Evolutionary conservation across 306 rosid species (phyloP).

Genomic region (Morella rubra): DNA sequence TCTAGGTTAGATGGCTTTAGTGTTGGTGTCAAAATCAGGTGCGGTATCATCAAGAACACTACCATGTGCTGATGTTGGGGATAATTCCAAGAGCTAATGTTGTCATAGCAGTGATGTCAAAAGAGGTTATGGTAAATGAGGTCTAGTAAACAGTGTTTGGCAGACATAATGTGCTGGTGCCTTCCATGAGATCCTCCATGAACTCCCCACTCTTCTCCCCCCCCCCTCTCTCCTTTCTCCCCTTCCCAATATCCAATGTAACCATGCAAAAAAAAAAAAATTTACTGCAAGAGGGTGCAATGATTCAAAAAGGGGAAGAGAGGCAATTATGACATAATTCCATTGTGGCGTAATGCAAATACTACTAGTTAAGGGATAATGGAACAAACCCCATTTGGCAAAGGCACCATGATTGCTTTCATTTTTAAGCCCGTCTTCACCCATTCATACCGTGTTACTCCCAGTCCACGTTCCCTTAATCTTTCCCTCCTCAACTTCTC

Average conservation of each 20-base stretch:
- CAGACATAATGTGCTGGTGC: too few species aligned
- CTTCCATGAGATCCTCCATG: background rate
- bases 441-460: constrained; percentile 96
- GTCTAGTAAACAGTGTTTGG: background rate
- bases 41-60: too few species aligned
- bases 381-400: constrained; percentile 92
- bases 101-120: background rate
- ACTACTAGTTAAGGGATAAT: constrained; percentile 11
- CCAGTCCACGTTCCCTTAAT: constrained; percentile 90
- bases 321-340: background rate
- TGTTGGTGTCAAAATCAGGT: background rate
- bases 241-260: too few species aligned
- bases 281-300: background rate
- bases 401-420: constrained; percentile 81
- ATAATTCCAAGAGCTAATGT: background rate
- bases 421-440: constrained; percentile 61
- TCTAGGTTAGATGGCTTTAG: background rate
- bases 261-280: constrained; percentile 1
- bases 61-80: background rate
- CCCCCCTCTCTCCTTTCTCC: background rate
- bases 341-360: background rate
- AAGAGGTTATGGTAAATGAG: background rate
- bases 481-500: constrained; percentile 97
- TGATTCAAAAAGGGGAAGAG: background rate
- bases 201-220: background rate